Base-by-base conservation (phyloP, 768 basidiomycete species). In the Lactifluus pinguis region DNA sequence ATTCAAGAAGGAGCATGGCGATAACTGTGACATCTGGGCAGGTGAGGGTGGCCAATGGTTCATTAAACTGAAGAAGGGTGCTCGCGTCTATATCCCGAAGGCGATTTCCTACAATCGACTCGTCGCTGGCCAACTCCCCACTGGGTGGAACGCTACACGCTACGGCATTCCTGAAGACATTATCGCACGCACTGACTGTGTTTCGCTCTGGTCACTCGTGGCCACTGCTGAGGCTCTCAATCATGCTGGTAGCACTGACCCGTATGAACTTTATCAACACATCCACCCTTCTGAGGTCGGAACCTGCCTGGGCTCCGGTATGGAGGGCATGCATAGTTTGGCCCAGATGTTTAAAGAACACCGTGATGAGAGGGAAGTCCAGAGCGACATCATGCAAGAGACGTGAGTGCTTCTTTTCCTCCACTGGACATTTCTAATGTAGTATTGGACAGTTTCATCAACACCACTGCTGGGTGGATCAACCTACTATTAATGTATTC, bases 321-420 rank as follows among this genome's bases (percentile, higher is more conserved):
- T 99, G 95, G 97, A 97, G 68, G 97, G 97, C 69, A 84, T 92
- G 65, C 83, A 85, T 60, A 90, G 89, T 69, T 79, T 98, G 76
- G 80, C 86, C 54, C 86, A 90, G 75, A 99, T 99, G 97, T 99
- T 99, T 83, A 97, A 92, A 74, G 97, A 99, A 71, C 88, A 97
- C 64, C 89, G 94, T 44, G 95, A 98, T 69, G 97, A 98, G 77
- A 91, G 89, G 72, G 94, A 98, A 39, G 94, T 98, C 1, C 97
- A 98, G 75, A 98, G 95, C 69, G 97, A 99, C 69, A 89, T 99
- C 65, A 78, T 99, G 47, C 97, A 98, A 73, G 97, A 99, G 74
- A 98, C 97, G 89, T 93, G 68, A 70, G 91, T 80, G 1, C 30
- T 29, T 13, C 32, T 15, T 47, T 58, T 2, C 60, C 30, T 45